Base-by-base conservation (phyloP, 2,329 filamentous ascomycete species). In the Pseudocercospora pini-densiflorae region DNA sequence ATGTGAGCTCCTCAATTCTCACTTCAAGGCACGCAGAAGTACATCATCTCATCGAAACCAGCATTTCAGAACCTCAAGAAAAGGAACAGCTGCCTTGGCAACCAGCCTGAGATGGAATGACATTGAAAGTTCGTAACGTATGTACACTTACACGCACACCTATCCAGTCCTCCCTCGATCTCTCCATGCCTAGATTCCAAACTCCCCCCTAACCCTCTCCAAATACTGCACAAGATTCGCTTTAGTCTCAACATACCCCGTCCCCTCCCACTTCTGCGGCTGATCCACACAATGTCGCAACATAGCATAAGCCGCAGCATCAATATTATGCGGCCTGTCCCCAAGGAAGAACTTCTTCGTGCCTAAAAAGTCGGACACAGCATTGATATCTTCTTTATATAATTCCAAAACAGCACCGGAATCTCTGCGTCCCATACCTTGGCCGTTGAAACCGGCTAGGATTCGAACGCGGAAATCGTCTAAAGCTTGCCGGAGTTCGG, bases 201-300 rank as follows among this genome's bases (percentile, higher is more conserved):
- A 64, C 24, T 61, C 43, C 57, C 54, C 54, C 45, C 62, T 59
- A 45, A 64, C 59, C 31, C 62, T 60, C 43, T 64, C 57, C n/a
- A 64, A 54, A 45, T 64, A 64, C 14, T n/a, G 47, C 43, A 61
- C 36, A 5, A 65, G 12, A 40, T 65, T 65, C 49, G 31, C n/a
- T 49, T 65, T 65, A 10, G 45, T 29, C 59, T 65, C 63, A 47
- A 62, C 16, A 62, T 65, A 65, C 12, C 63, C 63, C 21, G 63
- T 65, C 4, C 63, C 59, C 31, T 53, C 29, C 63, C 63, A 65
- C 29, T 65, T 62, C 59, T 65, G 63, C n/a, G 63, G 63, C 59
- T 65, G 63, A 65, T 65, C 63, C 16, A 54, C 47, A 12, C 49
- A 57, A 58, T 65, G 63, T n/a, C 63, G 19, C 63, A 65, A 53